Percentiles rank a stretch among this genome's conserved stretches.
phyloP scores from a whole-genome alignment of 441 rosid genomes.

The Aleurites moluccanus region DNA sequence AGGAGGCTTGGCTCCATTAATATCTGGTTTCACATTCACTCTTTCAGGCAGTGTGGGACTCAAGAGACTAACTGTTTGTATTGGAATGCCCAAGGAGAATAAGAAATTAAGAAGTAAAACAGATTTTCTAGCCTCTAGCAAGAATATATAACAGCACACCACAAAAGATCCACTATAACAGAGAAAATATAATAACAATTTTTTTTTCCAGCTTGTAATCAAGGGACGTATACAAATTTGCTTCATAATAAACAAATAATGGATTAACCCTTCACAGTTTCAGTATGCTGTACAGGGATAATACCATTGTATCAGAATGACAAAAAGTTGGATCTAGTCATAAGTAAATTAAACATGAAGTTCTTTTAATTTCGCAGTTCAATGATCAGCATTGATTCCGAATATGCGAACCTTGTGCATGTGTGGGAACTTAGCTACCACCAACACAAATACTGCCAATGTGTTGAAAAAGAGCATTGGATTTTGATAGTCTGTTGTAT shows the following conservation, averaged over 20 bases:
- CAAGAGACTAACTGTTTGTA: background rate
- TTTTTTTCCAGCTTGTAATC: constrained; percentile 13
- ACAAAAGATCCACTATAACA: background rate
- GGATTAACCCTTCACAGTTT: constrained; percentile 33
- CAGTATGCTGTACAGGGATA: constrained; percentile 37
- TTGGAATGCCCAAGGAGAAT: background rate
- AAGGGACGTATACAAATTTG: constrained; percentile 16
- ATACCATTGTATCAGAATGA: constrained; percentile 26
- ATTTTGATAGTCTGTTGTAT: constrained; percentile 83
- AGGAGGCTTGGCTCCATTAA: too few species aligned
- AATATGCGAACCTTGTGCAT: constrained; percentile 98
- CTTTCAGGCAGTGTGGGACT: background rate
- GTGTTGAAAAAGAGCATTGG: constrained; percentile 92
- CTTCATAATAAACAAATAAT: constrained; percentile 14
- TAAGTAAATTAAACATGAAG: background rate
- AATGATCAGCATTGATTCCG: constrained; percentile 76
- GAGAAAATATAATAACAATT: background rate
- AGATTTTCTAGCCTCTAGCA: constrained; percentile 8
- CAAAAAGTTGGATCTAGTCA: constrained; percentile 22
- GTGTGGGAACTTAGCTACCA: constrained; percentile 92
- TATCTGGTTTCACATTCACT: too few species aligned
- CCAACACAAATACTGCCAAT: constrained; percentile 75
- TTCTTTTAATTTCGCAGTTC: constrained; percentile 18
- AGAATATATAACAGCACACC: background rate
- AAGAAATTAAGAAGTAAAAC: background rate